Base-by-base conservation (phyloP, 805 yeast genomes). In the Lachancea sp. region DNA sequence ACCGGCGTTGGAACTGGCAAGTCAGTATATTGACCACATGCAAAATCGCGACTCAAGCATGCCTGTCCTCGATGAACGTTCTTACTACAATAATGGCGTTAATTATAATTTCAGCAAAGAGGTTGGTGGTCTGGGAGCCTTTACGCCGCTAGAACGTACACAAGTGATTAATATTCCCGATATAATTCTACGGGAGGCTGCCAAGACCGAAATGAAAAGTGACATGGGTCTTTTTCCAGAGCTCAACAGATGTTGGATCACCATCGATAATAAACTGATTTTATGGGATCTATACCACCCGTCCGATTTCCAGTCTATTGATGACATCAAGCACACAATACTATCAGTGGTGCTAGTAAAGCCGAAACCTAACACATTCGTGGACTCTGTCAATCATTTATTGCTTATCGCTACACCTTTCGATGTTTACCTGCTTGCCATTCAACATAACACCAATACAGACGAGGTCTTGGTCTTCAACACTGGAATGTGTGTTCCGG, bases 191-290 rank as follows among this genome's bases (percentile, higher is more conserved):
- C 81, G 80, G 40, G 87, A 83, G 50, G 76, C 80, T 56, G 79
- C 78, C 48, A 71, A 74, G 36, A 72, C 84, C 5, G 80, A 83
- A 52, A 72, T 78, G 39, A 71, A 71, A 35, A 77, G 88, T 28
- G 78, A 80, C 44, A 80, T 85, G 78, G 98, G 98, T 11, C 64
- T 88, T 19, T 79, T 92, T 49, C 76, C 89, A 0, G 88, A 83
- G 43, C 72, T 92, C 22, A 75, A 77, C 46, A 76, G 95, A 44
- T 78, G 89, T 11, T 92, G 97, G 96, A 72, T 90, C 23, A 77
- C 83, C 3, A 76, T 80, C 23, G 97, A 87, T 55, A 81, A 82
- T 57, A 82, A 83, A 52, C 68, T 90, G 52, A 75, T 83, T 24
- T 70, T 94, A 18, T 92, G 97, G 97, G 82, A 88, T 59, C 78